Conservation (phyloP, 108 stramenopile species). For the Epithemia pelagica region DNA sequence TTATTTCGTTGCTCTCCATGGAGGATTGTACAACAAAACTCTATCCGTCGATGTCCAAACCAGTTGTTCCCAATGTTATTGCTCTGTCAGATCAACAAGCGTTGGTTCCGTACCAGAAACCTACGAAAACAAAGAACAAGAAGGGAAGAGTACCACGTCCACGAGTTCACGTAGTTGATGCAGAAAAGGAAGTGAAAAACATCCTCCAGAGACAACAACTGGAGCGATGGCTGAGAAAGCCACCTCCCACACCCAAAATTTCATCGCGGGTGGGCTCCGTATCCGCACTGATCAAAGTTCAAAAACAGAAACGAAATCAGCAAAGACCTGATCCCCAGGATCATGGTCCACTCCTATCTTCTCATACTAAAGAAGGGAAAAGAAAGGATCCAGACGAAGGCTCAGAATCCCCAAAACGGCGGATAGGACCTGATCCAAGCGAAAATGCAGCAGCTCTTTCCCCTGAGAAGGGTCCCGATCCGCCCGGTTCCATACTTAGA, state of each 20-base stretch:
- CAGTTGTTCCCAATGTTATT: background rate
- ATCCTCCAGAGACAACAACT: background rate
- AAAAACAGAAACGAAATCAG: background rate
- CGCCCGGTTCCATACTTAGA: background rate
- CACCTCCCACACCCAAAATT: background rate
- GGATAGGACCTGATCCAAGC: background rate
- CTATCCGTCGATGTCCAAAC: background rate
- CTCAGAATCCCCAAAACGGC: background rate
- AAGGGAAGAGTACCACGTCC: background rate
- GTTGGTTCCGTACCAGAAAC: background rate
- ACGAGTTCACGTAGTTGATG: background rate
- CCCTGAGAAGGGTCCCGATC: background rate
- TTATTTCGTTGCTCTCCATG: background rate
- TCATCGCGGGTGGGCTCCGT: background rate
- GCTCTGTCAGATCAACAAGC: background rate
- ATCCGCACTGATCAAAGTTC: background rate
- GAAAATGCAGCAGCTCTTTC: background rate
- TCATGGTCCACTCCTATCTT: background rate
- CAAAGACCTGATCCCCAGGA: background rate
- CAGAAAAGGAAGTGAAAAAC: background rate
- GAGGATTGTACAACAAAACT: background rate
- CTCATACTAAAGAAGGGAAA: background rate
- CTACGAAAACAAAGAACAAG: background rate
- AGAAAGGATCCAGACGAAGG: background rate
- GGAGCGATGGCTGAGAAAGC: background rate